Evolutionary conservation across 306 rosid species (phyloP).

Genomic region (Vigna hirtella): DNA sequence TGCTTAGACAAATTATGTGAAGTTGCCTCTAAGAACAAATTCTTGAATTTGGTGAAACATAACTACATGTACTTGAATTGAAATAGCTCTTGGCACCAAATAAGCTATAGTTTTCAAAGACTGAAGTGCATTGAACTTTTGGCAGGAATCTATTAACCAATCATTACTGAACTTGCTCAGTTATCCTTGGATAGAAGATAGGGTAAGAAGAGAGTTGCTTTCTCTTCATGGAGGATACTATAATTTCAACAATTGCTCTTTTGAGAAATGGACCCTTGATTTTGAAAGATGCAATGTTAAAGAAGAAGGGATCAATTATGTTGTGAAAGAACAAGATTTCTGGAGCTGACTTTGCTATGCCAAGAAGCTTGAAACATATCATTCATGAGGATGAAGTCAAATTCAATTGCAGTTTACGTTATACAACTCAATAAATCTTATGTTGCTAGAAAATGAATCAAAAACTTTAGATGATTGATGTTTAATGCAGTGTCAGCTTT

Average conservation of each 20-base stretch:
- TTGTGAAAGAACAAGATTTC: constrained; percentile 58
- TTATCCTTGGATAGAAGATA: constrained; percentile 88
- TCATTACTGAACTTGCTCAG: constrained; percentile 77
- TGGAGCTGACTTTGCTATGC: constrained; percentile 59
- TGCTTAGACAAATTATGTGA: constrained; percentile 13
- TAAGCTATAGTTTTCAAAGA: background rate
- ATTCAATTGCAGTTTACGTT: background rate
- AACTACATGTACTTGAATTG: background rate
- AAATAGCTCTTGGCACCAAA: background rate
- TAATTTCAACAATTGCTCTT: constrained; percentile 74
- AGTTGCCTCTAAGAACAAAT: constrained; percentile 1
- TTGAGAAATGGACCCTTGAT: constrained; percentile 95
- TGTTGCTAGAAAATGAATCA: constrained; percentile 18
- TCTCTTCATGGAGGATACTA: constrained; percentile 83
- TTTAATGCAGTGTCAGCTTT: background rate
- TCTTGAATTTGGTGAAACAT: background rate
- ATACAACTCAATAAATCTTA: background rate
- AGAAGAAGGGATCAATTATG: constrained; percentile 32
- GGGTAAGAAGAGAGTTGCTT: constrained; percentile 60
- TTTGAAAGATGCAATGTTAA: constrained; percentile 38
- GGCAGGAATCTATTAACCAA: constrained; percentile 79
- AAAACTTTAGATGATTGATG: constrained; percentile 14
- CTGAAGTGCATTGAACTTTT: constrained; percentile 24
- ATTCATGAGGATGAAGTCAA: background rate
- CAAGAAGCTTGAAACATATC: constrained; percentile 25